Evolutionary conservation across 257 asterid genomes (phyloP).

Genomic region (Fraxinus anomala): DNA sequence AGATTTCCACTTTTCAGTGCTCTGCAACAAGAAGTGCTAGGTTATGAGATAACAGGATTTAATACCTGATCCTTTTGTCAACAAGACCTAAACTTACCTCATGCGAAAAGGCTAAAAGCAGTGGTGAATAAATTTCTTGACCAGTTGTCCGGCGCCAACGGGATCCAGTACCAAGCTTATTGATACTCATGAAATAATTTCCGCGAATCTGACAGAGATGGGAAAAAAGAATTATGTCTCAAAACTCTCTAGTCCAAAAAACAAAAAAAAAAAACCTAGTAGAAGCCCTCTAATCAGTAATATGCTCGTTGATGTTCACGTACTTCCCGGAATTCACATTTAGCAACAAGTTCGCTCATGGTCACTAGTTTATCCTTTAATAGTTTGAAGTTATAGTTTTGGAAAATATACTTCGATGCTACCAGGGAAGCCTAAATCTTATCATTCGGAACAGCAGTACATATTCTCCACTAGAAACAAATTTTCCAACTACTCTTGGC

Average conservation of each 20-base stretch:
- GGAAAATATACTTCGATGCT: not conserved
- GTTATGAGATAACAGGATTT: slow-evolving; percentile 16
- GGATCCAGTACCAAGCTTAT: slow-evolving; percentile 63
- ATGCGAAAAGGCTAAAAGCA: slow-evolving; percentile 67
- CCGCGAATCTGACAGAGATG: slow-evolving; percentile 65
- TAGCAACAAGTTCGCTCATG: not conserved
- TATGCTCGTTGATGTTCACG: not conserved
- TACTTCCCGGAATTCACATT: not conserved
- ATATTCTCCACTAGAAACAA: not conserved
- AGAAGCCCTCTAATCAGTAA: not conserved
- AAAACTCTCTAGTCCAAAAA: not conserved
- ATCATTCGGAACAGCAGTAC: not conserved
- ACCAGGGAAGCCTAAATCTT: not conserved
- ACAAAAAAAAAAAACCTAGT: no score
- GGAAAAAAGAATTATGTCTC: not conserved
- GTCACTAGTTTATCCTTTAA: not conserved
- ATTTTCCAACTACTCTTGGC: not conserved
- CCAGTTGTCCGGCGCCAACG: slow-evolving; percentile 82
- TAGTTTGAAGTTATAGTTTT: not conserved
- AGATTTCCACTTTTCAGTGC: slow-evolving; percentile 59
- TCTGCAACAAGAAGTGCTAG: slow-evolving; percentile 41
- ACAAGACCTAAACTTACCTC: slow-evolving; percentile 47
- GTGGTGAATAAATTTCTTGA: slow-evolving; percentile 89
- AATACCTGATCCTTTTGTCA: not conserved
- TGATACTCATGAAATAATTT: slow-evolving; percentile 56